Conservation (phyloP, 176 grass and related monocot species). For the Hsuehochloa calcarea region DNA sequence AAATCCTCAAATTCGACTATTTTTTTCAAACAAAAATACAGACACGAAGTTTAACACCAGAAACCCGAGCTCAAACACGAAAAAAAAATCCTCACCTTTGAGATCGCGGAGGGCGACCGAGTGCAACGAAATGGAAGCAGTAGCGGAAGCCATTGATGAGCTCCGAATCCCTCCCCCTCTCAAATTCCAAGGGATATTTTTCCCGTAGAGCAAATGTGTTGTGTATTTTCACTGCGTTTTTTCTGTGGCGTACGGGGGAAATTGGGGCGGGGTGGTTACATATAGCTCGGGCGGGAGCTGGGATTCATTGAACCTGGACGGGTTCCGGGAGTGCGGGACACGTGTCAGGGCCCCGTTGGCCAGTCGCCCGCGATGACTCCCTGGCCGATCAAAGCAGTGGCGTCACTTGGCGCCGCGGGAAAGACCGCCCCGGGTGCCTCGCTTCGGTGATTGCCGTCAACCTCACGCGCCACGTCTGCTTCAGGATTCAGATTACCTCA, state of each 20-base stretch:
- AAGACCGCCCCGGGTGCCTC: neutral
- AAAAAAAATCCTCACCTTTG: slow-evolving; percentile 45
- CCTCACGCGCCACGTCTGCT: neutral
- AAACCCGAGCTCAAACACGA: neutral
- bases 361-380: neutral
- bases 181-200: slow-evolving; percentile 4
- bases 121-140: slow-evolving; percentile 68
- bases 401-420: slow-evolving; percentile 39
- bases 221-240: slow-evolving; percentile 19
- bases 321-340: neutral
- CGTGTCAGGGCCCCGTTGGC: slow-evolving; percentile 22
- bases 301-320: slow-evolving; percentile 70
- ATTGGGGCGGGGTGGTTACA: slow-evolving; percentile 19
- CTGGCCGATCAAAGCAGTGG: slow-evolving; percentile 56
- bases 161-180: neutral
- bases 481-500: neutral
- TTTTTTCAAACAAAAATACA: neutral
- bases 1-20: neutral
- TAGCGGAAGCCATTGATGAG: slow-evolving; percentile 63
- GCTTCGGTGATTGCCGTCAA: neutral
- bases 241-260: slow-evolving; percentile 19
- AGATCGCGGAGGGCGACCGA: slow-evolving; percentile 50
- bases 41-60: neutral
- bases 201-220: neutral
- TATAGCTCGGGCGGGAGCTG: slow-evolving; percentile 37